A percentile compares a stretch with the other conserved stretches of the same genome.
Conservation (phyloP, 2,329 filamentous ascomycete species). For the Colletotrichum sp. region DNA sequence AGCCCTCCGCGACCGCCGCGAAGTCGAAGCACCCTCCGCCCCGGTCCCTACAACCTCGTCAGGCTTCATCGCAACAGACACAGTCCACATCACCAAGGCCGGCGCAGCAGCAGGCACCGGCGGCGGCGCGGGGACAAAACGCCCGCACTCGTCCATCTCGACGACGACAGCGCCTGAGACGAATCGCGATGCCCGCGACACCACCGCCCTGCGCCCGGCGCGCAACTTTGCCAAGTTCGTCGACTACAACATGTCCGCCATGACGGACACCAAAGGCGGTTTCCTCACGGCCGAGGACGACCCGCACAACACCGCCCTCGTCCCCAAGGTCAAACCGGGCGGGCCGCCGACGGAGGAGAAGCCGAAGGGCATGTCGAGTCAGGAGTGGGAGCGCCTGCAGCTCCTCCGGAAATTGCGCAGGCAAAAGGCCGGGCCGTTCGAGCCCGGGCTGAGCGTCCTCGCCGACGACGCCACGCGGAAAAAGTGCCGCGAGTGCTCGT, state of each 20-base stretch:
- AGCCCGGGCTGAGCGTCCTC: slow-evolving; percentile 84
- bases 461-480: slow-evolving; percentile 68
- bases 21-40: slow-evolving; percentile 60
- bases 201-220: slow-evolving; percentile 70
- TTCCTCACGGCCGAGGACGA: slow-evolving; percentile 93
- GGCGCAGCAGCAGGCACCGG: slow-evolving; percentile 45
- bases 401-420: slow-evolving; percentile 74
- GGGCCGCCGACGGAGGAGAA: slow-evolving; percentile 59
- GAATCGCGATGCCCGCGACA: slow-evolving; percentile 71
- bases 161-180: slow-evolving; percentile 50
- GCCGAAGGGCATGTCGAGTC: slow-evolving; percentile 86
- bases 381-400: slow-evolving; percentile 89
- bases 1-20: slow-evolving; percentile 76
- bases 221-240: slow-evolving; percentile 93
- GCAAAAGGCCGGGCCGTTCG: slow-evolving; percentile 81
- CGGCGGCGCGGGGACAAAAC: slow-evolving; percentile 56
- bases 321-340: slow-evolving; percentile 43
- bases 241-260: slow-evolving; percentile 97
- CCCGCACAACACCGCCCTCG: slow-evolving; percentile 80
- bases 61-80: slow-evolving; percentile 73
- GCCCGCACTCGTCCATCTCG: slow-evolving; percentile 70
- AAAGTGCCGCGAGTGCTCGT: slow-evolving; percentile 83
- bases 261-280: slow-evolving; percentile 97
- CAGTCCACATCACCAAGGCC: slow-evolving; percentile 59
- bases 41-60: slow-evolving; percentile 60